Evolutionary conservation across 148 eudicot genomes (phyloP), one percentile per base, ranked within the genome.

Genomic region (Vaccinium corymbosum): DNA sequence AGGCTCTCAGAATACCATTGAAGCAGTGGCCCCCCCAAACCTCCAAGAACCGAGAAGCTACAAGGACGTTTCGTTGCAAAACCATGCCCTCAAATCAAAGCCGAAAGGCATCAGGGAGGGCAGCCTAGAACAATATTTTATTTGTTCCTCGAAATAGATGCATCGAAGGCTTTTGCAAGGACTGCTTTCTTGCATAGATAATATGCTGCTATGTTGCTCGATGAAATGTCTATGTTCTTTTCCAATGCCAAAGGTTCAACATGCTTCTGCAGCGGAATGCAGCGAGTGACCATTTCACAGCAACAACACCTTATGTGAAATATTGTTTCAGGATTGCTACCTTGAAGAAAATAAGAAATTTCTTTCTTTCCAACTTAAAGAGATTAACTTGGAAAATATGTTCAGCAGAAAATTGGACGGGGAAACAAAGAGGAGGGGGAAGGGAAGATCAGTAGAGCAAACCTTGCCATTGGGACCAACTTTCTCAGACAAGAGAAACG

Each of bases 381-480:
- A 50, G 78, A 17, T 27, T 27, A 27, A 11, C 38, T 10, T 0
- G 38, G 17, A 75, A 55, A 29, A 53, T n/a, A 62, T 78, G 2
- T 52, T 27, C 46, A 51, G 3, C 15, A 14, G 7, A 27, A 79
- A 56, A 32, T 22, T 55, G 59, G 3, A n/a, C 62, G 27, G 74
- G 20, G 49, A 6, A 42, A 1, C 8, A 48, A n/a, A 14, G 29
- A 68, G 35, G 25, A 71, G 73, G 25, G 29, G 12, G 53, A 48
- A 79, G n/a, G 70, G 76, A 79, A 80, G 79, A 73, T 52, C 38
- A 19, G 83, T 55, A 49, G 56, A 80, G 51, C 78, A 66, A 73
- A 97, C 99, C 98, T 94, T 90, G 81, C 99, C 99, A 83, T 86
- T 87, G 42, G 76, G n/a, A 84, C 97, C 38, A 35, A 35, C 38